These are phyloP conservation scores for Lolium perenne DNA, from an alignment of 176 grass and related monocot species.

Conservation along the genomic window DNA sequence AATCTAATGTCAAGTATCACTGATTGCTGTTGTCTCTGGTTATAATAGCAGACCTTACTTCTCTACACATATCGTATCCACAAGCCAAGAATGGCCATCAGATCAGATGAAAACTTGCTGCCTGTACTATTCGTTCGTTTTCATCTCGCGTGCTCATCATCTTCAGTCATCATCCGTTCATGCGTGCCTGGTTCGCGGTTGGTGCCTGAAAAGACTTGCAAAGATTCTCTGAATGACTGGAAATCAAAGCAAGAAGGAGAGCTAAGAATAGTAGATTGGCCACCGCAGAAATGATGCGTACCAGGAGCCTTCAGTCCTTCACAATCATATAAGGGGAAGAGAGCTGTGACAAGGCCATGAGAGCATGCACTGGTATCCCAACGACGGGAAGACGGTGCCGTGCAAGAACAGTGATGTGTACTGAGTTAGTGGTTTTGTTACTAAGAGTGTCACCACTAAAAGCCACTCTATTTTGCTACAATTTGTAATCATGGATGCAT, in stretches of 20 bases:
- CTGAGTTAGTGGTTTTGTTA: background rate
- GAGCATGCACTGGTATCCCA: background rate
- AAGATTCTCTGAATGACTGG: conserved; percentile 31
- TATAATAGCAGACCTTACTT: background rate
- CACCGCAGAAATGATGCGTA: conserved; percentile 5
- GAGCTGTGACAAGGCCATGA: background rate
- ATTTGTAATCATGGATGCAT: conserved; percentile 13
- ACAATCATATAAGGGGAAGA: background rate
- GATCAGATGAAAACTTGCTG: background rate
- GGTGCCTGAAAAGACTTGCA: conserved; percentile 15
- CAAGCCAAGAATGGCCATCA: background rate
- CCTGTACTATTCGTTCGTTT: background rate
- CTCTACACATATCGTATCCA: background rate
- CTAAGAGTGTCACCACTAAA: background rate
- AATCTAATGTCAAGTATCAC: background rate
- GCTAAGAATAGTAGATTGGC: background rate
- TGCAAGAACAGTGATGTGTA: background rate
- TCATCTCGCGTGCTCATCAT: background rate
- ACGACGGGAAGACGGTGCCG: background rate
- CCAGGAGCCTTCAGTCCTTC: background rate
- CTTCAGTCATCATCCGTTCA: background rate
- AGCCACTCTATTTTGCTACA: background rate
- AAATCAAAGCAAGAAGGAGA: conserved; percentile 7
- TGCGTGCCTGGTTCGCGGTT: background rate
- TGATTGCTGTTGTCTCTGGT: background rate